Conservation (phyloP, 768 basidiomycete genomes). For the Kwoniella mangroviensis region DNA sequence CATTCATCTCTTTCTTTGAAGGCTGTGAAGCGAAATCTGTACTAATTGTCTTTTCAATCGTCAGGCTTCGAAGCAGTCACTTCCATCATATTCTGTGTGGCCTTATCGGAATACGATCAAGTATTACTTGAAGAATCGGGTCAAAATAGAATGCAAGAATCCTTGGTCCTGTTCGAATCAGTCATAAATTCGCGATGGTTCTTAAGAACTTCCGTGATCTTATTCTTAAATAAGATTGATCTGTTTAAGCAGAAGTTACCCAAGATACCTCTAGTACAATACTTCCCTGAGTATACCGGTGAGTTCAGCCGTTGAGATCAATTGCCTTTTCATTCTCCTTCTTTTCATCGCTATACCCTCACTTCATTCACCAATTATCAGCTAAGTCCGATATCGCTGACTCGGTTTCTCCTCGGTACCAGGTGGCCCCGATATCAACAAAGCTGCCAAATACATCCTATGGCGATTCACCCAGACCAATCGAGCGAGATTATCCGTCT, state of each 20-base stretch:
- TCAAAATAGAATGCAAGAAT: conserved; percentile 74
- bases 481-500: conserved; percentile 67
- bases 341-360: background rate
- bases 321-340: background rate
- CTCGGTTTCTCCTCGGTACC: background rate
- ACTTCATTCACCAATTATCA: background rate
- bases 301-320: background rate
- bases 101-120: conserved; percentile 76
- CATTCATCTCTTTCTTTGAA: background rate
- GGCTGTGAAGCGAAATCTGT: no score
- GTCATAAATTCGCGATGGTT: conserved; percentile 84
- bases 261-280: conserved; percentile 62
- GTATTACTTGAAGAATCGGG: conserved; percentile 70
- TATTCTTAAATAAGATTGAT: conserved; percentile 65
- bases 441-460: conserved; percentile 90
- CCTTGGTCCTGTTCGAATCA: conserved; percentile 73
- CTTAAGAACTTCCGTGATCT: conserved; percentile 65
- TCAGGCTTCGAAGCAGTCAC: conserved; percentile 75
- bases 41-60: background rate
- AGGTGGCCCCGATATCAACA: conserved; percentile 86
- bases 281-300: conserved; percentile 82
- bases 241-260: conserved; percentile 76
- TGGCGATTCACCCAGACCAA: conserved; percentile 91
- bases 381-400: background rate
- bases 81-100: conserved; percentile 77